Conservation (phyloP, 2,329 filamentous ascomycete genomes). For the Phaeosphaeriaceae sp. region DNA sequence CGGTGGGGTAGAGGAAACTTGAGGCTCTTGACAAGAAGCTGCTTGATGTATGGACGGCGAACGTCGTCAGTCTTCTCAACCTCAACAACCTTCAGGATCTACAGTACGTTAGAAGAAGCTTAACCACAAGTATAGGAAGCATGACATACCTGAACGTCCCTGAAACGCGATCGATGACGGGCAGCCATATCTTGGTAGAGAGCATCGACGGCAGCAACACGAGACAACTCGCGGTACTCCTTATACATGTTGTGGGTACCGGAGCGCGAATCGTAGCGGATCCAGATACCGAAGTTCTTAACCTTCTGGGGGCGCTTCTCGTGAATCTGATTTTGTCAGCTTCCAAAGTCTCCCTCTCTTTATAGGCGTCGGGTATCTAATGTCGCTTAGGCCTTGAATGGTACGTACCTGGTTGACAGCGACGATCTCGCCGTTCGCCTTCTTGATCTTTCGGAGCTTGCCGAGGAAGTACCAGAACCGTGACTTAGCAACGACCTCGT, state of each 20-base stretch:
- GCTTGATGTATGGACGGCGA: slow-evolving; percentile 99
- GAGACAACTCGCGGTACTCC: slow-evolving; percentile 99
- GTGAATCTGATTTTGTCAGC: slow-evolving; percentile 69
- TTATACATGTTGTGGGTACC: slow-evolving; percentile 99
- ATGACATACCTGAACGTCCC: slow-evolving; percentile 89
- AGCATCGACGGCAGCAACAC: slow-evolving; percentile 92
- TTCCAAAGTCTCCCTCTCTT: not conserved
- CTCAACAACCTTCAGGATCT: slow-evolving; percentile 99
- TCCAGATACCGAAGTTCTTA: slow-evolving; percentile 99
- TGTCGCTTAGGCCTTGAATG: not conserved
- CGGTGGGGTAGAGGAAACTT: slow-evolving; percentile 99
- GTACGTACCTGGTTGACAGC: slow-evolving; percentile 87
- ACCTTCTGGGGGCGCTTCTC: slow-evolving; percentile 99
- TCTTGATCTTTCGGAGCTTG: slow-evolving; percentile 99
- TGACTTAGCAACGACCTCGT: slow-evolving; percentile 98
- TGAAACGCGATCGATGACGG: slow-evolving; percentile 96
- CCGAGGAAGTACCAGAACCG: slow-evolving; percentile 99
- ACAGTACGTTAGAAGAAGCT: slow-evolving; percentile 13
- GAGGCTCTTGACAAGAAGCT: slow-evolving; percentile 93
- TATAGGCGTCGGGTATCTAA: not conserved
- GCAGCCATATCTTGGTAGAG: slow-evolving; percentile 99
- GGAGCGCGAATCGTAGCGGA: slow-evolving; percentile 99
- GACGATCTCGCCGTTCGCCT: slow-evolving; percentile 99
- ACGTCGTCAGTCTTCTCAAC: slow-evolving; percentile 92
- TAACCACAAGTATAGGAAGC: not conserved